Evolutionary conservation across 1,284 basidiomycete genomes (phyloP).

Genomic region (Rhodotorula sp.): DNA sequence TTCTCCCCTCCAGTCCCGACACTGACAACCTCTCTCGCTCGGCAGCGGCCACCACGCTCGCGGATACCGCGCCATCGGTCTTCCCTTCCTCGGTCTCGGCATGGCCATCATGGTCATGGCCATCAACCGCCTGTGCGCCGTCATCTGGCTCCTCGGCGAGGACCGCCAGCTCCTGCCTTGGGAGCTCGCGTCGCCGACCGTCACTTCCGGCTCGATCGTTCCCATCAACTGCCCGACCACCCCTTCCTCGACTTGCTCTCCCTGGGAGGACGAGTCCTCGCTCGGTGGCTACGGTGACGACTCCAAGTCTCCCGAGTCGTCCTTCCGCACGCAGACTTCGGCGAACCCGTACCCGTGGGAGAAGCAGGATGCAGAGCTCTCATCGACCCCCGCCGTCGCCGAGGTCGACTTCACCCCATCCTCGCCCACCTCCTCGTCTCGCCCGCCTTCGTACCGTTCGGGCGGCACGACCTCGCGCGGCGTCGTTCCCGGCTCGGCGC

Average conservation of each 20-base stretch:
- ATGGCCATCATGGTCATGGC: constrained; percentile 40
- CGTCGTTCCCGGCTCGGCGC: constrained; percentile 17
- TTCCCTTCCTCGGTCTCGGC: constrained; percentile 36
- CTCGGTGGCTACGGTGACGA: constrained; percentile 15
- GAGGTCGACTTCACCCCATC: constrained; percentile 12
- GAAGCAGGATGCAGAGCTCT: constrained; percentile 18
- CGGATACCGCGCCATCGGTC: constrained; percentile 30
- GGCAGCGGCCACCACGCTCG: constrained; percentile 32
- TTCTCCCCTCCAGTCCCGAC: too few species aligned
- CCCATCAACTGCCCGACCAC: constrained; percentile 27
- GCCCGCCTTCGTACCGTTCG: constrained; percentile 31
- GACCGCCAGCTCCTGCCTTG: constrained; percentile 36
- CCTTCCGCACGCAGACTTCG: constrained; percentile 29
- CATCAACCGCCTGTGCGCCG: constrained; percentile 34
- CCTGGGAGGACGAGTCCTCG: constrained; percentile 35
- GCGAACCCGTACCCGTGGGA: constrained; percentile 39
- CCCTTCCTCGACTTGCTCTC: constrained; percentile 10
- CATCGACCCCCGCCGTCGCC: constrained; percentile 5
- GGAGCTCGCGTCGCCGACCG: constrained; percentile 28
- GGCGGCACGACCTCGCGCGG: constrained; percentile 8
- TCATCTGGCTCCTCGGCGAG: constrained; percentile 38
- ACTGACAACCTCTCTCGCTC: not conserved
- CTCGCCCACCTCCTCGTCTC: constrained; percentile 1
- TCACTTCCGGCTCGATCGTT: constrained; percentile 35
- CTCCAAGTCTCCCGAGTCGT: constrained; percentile 26